These are phyloP conservation scores for Leishmania martiniquensis DNA, from an alignment of 208 protist genomes.

Conservation along the genomic window DNA sequence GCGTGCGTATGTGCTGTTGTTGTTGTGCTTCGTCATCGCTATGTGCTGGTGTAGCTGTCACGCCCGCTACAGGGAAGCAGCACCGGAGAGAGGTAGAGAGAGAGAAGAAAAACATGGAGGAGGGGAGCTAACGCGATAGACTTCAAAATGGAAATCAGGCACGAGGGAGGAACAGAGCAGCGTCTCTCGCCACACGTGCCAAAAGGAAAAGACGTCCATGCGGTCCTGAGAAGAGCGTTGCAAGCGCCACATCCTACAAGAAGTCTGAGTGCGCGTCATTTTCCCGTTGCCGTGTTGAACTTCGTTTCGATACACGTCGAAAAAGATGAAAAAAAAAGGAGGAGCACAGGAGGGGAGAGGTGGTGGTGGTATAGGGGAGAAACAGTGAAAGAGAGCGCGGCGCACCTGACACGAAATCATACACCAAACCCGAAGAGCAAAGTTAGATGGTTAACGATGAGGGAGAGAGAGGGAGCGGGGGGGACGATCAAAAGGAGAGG, in stretches of 20 bases:
- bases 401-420: background rate
- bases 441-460: background rate
- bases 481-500: conserved; percentile 13
- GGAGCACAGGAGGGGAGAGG: background rate
- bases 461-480: too few relatives aligned
- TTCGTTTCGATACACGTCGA: background rate
- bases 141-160: background rate
- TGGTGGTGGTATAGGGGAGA: background rate
- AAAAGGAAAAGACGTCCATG: background rate
- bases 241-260: background rate
- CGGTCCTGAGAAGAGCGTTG: background rate
- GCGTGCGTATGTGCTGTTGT: background rate
- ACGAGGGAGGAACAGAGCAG: background rate
- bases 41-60: background rate
- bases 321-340: background rate
- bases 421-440: conserved; percentile 17
- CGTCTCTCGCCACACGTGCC: background rate
- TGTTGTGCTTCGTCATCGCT: too few relatives aligned
- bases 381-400: background rate
- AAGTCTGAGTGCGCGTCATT: background rate
- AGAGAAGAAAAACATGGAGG: background rate
- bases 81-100: background rate
- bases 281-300: background rate
- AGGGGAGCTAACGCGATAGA: background rate
- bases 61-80: background rate